phyloP scores from a whole-genome alignment of 2,329 filamentous ascomycete species.

The Boeremia exigua region DNA sequence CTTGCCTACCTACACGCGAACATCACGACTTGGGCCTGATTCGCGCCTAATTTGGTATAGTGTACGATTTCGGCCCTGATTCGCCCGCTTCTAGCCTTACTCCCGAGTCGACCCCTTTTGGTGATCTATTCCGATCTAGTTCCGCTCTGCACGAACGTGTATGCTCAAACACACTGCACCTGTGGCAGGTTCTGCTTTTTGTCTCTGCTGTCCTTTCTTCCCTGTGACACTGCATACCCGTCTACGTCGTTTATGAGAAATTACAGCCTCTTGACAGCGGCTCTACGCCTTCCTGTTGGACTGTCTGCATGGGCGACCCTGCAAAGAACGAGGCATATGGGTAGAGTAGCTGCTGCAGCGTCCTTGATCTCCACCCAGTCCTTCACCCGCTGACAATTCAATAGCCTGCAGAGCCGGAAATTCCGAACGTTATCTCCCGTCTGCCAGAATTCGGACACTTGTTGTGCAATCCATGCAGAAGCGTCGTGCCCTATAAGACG shows the following conservation, averaged over 20 bases:
- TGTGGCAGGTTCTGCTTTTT: background rate
- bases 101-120: slow-evolving; percentile 3
- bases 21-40: background rate
- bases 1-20: slow-evolving; percentile 7
- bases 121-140: background rate
- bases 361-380: too few relatives aligned
- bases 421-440: too few relatives aligned
- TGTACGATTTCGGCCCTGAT: slow-evolving; percentile 1
- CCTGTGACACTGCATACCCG: background rate
- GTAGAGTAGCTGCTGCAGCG: too few relatives aligned
- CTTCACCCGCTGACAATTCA: too few relatives aligned
- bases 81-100: background rate
- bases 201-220: background rate
- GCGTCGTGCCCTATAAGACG: too few relatives aligned
- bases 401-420: too few relatives aligned
- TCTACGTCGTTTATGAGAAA: background rate
- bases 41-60: slow-evolving; percentile 2
- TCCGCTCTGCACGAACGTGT: background rate
- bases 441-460: too few relatives aligned
- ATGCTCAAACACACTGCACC: background rate
- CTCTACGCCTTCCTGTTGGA: too few relatives aligned
- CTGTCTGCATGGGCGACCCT: too few relatives aligned
- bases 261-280: too few relatives aligned
- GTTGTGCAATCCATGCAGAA: too few relatives aligned
- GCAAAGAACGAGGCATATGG: too few relatives aligned